Base-by-base conservation (phyloP, 2,329 filamentous ascomycete species). In the Neonectria neomacrospora region DNA sequence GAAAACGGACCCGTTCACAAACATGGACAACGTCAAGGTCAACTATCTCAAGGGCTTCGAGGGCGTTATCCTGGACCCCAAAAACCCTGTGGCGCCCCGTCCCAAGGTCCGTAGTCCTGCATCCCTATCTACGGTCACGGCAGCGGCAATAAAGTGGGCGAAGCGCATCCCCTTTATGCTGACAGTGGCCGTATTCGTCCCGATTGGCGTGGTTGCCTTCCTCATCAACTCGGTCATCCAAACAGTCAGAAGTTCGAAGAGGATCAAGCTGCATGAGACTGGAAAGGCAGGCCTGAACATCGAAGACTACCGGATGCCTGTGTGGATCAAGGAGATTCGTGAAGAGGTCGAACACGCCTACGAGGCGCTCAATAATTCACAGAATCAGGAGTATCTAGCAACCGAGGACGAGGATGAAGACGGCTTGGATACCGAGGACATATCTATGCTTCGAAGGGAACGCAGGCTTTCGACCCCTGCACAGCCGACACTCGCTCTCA, bases 191-290 rank as follows among this genome's bases (percentile, higher is more conserved):
- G 71, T 95, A n/a, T 82, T 97, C 60, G 81, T 97, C 8, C 92
- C 93, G 0, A 81, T 97, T 26, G 92, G 88, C 28, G 79, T 91
- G 2, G 81, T 90, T 0, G 83, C 89, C 1, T 97, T 92, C 74
- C 81, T 97, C 5, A 75, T 91, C 74, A 96, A 94, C 76, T 88
- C 93, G 1, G 88, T 85, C 6, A 81, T 96, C 30, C 94, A 97
- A 76, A 94, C 90, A 0, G 80, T 92, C 53, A 87, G 89, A 66
- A 96, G 92, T 74, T 85, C 86, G 5, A 86, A 88, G 64, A 88
- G 95, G 44, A 95, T 97, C 60, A 85, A 85, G 58, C 80, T 92
- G 2, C 92, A 98, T 74, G 91, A 95, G 75, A 82, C 85, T 54
- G 91, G 91, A 14, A 82, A 89, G 55, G 87, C 88, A 0, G 91